Evolutionary conservation across 345 rosid genomes (phyloP), one percentile per base, ranked within the genome.

Genomic region (Noccaea caerulescens): DNA sequence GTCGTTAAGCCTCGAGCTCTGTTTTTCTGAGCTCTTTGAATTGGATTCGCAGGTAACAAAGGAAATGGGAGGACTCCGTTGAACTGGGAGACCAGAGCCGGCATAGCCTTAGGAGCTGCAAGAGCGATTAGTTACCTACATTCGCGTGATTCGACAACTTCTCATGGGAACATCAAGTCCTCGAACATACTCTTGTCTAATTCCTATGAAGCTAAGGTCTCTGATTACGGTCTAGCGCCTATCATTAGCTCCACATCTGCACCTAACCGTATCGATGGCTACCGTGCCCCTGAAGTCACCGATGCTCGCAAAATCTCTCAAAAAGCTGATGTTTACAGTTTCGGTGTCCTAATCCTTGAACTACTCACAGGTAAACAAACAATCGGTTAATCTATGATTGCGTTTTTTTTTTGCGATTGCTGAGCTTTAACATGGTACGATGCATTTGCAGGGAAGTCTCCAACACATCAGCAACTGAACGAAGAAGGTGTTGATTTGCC

Each of bases 111-210:
- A 36, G 96, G 95, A 76, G 90, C 96, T 8, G 88, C 95, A 7
- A 88, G 77, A 52, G 97, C 88, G 3, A 84, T 94, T 60, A 79
- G 84, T 7, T 84, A 88, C 80, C 75, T 94, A 50, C 99, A 94
- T 68, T 86, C 96, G 2, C 81, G 76, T 18, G 95, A 87, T 53
- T 53, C 85, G 6, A 69, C 62, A 20, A 78, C 82, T 56, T 91
- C 91, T 69, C 99, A 94, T 66, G 99, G 99, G 63, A 94, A 88
- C 80, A 85, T 94, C 18, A 94, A 91, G 79, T 94, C 99, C 6
- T 88, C 99, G 3, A 94, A 91, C 66, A 76, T 94, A 69, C 92
- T 94, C 6, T 88, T 94, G n/a, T 70, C 97, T 37, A 80, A 83
- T 30, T 79, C 83, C 16, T 84, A 84, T 42, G 90, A 88, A 62